Base-by-base conservation (phyloP, 768 basidiomycete genomes). In the Lepiota brunneoincarnata region DNA sequence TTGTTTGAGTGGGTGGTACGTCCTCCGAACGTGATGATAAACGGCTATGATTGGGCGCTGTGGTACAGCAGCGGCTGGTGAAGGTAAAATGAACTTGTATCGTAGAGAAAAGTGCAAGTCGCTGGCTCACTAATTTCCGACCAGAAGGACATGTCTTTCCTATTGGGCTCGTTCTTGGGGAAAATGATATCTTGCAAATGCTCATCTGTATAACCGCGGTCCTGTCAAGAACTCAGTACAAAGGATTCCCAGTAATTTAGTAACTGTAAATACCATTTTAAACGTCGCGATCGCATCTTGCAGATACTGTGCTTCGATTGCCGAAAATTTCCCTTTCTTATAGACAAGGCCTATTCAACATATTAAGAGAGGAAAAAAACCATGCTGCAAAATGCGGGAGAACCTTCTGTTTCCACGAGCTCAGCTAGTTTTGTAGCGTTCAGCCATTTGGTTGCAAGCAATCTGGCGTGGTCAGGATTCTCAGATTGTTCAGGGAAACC, bases 311-410 rank as follows among this genome's bases (percentile, higher is more conserved):
- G 84, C 87, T 63, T 93, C 91, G 38, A 83, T 83, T 0, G 85
- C 81, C 21, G 89, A 91, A 62, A 93, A 93, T 64, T 90, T 92
- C 12, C 91, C 91, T 68, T 91, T 91, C 71, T 87, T 91, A 67
- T 90, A 92, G 2, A 89, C 79, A n/a, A 93, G 79, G 28, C 89
- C 90, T 92, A 54, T 20, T 56, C 41, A 1, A 20, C 36, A 37
- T 36, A 21, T 41, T 51, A 58, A 56, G 12, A 43, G 51, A 20
- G 20, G 18, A 17, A 18, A 48, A 23, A 18, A 18, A 28, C 31
- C 36, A 11, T 21, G 36, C 34, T 14, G 18, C 23, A 31, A 44
- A 28, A 20, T 41, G 41, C 17, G 34, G 31, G 40, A 54, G 10
- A 53, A 88, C 91, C 90, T 74, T 89, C 78, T 21, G 76, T 80